Conservation (phyloP, 179 eudicot genomes). For the Silene coronaria region DNA sequence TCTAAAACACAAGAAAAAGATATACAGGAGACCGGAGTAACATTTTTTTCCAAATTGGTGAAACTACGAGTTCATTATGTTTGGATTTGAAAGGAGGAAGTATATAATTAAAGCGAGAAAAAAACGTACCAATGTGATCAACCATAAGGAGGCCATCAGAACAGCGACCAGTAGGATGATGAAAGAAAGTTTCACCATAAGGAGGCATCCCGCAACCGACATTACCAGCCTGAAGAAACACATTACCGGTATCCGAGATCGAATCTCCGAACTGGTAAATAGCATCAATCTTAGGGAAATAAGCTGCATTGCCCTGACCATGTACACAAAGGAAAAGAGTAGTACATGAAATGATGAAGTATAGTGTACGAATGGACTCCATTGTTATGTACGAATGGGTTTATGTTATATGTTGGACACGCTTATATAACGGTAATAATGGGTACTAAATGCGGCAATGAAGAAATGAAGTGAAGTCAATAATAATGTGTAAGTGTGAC, state of each 20-base stretch:
- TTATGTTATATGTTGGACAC: not conserved
- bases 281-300: not conserved
- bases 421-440: not conserved
- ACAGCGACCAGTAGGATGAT: conserved; percentile 19
- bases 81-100: not conserved
- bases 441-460: not conserved
- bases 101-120: too few species aligned
- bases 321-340: not conserved
- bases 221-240: not conserved
- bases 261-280: conserved; percentile 25
- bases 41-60: too few species aligned
- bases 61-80: too few species aligned
- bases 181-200: conserved; percentile 12
- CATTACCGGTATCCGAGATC: conserved; percentile 20
- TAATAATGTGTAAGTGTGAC: not conserved
- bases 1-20: too few species aligned
- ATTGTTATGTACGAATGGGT: not conserved
- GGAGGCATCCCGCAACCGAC: conserved; percentile 7
- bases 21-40: too few species aligned
- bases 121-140: conserved; percentile 20
- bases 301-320: not conserved
- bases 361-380: conserved; percentile 2
- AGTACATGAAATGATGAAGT: not conserved
- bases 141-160: conserved; percentile 21
- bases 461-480: not conserved